Percentiles rank a stretch among this genome's conserved stretches.
phyloP scores from a whole-genome alignment of 176 grass and related monocot species.

The Otatea glauca region DNA sequence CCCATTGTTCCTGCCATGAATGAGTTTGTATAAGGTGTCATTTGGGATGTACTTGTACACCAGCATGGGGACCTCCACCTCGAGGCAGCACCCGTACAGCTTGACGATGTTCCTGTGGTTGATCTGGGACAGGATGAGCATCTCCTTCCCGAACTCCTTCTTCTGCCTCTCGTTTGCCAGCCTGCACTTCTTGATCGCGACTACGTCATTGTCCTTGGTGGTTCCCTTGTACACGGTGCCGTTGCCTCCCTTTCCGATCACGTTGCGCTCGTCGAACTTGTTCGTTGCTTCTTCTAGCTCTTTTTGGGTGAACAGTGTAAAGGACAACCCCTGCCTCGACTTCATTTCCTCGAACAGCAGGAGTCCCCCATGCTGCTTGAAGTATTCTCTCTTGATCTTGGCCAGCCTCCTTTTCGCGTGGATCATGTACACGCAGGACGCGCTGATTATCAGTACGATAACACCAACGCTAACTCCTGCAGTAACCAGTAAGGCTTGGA shows the following conservation, averaged over 20 bases:
- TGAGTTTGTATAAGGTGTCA: slow-evolving; percentile 52
- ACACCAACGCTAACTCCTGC: slow-evolving; percentile 52
- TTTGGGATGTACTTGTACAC: slow-evolving; percentile 65
- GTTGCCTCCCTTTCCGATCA: slow-evolving; percentile 72
- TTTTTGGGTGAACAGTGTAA: slow-evolving; percentile 34
- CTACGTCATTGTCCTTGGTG: slow-evolving; percentile 41
- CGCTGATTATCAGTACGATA: slow-evolving; percentile 33
- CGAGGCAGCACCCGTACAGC: slow-evolving; percentile 68
- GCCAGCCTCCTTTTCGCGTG: slow-evolving; percentile 50
- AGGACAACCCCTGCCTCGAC: too few relatives aligned
- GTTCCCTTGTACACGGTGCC: slow-evolving; percentile 76
- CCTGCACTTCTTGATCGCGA: slow-evolving; percentile 62
- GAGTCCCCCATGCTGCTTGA: slow-evolving; percentile 71
- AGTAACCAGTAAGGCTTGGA: not conserved
- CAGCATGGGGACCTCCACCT: slow-evolving; percentile 72
- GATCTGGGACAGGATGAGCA: slow-evolving; percentile 78
- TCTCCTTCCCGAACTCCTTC: slow-evolving; percentile 83
- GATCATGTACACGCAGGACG: slow-evolving; percentile 44
- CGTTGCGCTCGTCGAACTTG: slow-evolving; percentile 55
- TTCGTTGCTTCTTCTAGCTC: slow-evolving; percentile 68
- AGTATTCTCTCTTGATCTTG: slow-evolving; percentile 53
- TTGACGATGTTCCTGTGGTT: slow-evolving; percentile 69
- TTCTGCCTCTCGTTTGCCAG: slow-evolving; percentile 62
- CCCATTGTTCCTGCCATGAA: not conserved
- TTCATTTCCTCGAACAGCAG: slow-evolving; percentile 64